These are phyloP conservation scores for Dalbergia cultrata DNA, from an alignment of 306 rosid species.

Conservation along the genomic window DNA sequence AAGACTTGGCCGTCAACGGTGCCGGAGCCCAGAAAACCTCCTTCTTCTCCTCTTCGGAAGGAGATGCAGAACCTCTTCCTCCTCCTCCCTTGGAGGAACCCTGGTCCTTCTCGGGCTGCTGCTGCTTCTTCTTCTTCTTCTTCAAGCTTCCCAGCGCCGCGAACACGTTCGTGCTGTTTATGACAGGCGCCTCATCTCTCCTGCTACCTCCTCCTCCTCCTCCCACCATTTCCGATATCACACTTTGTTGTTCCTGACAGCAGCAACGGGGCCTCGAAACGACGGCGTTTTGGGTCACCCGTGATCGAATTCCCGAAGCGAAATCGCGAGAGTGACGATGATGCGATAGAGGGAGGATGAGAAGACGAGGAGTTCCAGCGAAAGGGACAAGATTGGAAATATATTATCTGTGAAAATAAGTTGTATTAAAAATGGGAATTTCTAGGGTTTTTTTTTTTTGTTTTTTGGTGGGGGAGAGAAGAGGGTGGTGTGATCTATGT, in stretches of 20 bases:
- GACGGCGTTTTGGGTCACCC: neutral
- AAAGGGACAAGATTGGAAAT: constrained; percentile 39
- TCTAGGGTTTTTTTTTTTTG: constrained; percentile 38
- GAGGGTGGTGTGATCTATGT: neutral
- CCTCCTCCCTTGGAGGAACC: constrained; percentile 35
- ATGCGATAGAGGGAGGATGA: neutral
- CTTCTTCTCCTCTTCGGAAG: constrained; percentile 31
- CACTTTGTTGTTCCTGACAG: neutral
- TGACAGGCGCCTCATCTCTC: constrained; percentile 61
- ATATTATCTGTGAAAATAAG: neutral
- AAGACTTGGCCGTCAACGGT: constrained; percentile 70
- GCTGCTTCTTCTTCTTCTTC: constrained; percentile 74
- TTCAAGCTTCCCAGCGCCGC: constrained; percentile 80
- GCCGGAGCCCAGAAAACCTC: constrained; percentile 83
- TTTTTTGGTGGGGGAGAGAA: neutral
- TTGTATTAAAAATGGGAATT: neutral
- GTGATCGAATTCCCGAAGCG: neutral
- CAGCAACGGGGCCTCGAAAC: neutral
- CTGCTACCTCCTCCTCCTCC: constrained; percentile 76
- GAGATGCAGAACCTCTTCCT: neutral
- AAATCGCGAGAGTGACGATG: neutral
- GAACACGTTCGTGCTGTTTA: constrained; percentile 71
- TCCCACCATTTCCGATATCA: constrained; percentile 64
- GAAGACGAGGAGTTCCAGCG: neutral
- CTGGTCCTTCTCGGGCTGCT: constrained; percentile 48